Evolutionary conservation across 2,329 filamentous ascomycete genomes (phyloP), one percentile per base, ranked within the genome.

Genomic region (Ascochyta viciae-villosae): DNA sequence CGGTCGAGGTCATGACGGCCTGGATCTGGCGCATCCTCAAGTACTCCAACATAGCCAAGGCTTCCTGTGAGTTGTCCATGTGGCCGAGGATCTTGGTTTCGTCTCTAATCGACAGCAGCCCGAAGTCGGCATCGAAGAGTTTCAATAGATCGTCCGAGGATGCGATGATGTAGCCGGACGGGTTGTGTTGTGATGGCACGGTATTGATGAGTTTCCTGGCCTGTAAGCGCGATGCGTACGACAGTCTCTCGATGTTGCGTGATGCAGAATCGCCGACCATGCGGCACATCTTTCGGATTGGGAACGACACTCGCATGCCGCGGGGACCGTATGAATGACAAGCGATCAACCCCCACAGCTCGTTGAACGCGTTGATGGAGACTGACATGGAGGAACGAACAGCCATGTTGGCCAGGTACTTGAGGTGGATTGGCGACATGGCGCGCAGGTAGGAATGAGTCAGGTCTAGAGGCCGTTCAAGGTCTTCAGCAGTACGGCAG

Each of bases 381-480:
- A 96, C 92, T 0, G 92, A 96, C 92, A 96, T 96, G 61, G 91
- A 96, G 0, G 91, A 91, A n/a, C 92, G 87, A 0, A 96, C 92
- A 7, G 88, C 89, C 92, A 96, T 96, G 70, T 96, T 92, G 6
- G 80, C 83, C 3, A 96, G 81, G 65, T 96, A 96, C 69, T 96
- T 96, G 50, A 96, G 75, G 69, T 95, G 91, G 38, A 96, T 93
- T 0, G 92, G 92, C 1, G 91, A 96, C 86, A 96, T 96, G 60
- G 93, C 92, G 50, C 92, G 86, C 1, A 96, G 83, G 69, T 96
- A 95, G 0, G 89, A 85, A 67, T 95, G 89, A 1, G 90, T 95
- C 74, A 96, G 87, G 71, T 96, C 91, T 4, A 96, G 75, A 0
- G 92, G 91, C 0, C 74, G 80, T 44, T 92, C 87, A 8, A 95